A percentile compares a stretch with the other conserved stretches of the same genome.
phyloP scores from a whole-genome alignment of 257 asterid species.

The Solanum rostratum region DNA sequence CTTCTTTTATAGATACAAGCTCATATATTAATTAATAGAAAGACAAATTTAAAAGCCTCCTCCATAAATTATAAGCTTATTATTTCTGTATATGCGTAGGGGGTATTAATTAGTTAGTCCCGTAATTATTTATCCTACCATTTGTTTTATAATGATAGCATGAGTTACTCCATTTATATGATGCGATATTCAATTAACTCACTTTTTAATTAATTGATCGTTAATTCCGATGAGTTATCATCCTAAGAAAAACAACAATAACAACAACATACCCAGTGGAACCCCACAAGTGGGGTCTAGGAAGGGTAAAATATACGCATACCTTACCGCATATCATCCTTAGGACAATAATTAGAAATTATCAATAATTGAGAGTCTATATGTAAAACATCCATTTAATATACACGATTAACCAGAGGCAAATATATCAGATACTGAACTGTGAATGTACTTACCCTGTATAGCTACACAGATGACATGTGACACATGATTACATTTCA shows the following conservation, averaged over 20 bases:
- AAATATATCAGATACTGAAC: not conserved
- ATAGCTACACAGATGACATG: not conserved
- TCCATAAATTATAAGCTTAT: not conserved
- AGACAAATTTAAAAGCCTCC: not conserved
- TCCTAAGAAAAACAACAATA: no score
- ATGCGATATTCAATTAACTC: not conserved
- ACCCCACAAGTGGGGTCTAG: no score
- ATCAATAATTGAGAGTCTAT: not conserved
- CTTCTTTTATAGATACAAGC: not conserved
- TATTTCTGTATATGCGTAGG: no score
- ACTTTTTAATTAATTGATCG: no score
- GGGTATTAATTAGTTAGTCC: no score
- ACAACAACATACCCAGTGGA: no score
- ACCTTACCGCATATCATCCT: no score
- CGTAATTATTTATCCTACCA: no score
- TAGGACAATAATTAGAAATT: not conserved
- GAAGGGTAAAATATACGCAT: no score
- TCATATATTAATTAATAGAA: not conserved
- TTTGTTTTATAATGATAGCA: no score
- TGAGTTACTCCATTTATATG: no score
- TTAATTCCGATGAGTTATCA: no score
- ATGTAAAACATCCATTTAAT: not conserved
- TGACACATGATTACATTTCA: not conserved
- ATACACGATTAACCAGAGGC: not conserved
- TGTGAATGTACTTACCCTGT: not conserved